Percentiles rank a stretch among this genome's conserved stretches.
These are phyloP conservation scores for Combretum micranthum DNA, from an alignment of 345 rosid species.

Conservation along the genomic window DNA sequence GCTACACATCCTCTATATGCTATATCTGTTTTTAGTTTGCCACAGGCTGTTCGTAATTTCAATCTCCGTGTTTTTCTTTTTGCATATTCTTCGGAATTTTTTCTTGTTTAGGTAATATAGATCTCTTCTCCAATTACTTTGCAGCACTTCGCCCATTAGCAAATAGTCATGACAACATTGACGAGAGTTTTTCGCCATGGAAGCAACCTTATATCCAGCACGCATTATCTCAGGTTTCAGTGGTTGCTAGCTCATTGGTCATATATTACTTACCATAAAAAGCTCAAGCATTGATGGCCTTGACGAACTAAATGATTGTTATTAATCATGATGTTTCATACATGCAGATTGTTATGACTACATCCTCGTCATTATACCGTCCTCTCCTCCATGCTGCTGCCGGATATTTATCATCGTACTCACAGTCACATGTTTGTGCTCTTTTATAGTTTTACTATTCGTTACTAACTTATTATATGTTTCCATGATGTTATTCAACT, in stretches of 20 bases:
- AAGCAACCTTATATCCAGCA: slow-evolving; percentile 59
- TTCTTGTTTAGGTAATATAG: slow-evolving; percentile 10
- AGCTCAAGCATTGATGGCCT: too few relatives aligned
- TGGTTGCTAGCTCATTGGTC: slow-evolving; percentile 2
- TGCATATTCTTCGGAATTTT: slow-evolving; percentile 1
- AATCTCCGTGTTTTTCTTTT: background rate
- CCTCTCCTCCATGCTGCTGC: slow-evolving; percentile 69
- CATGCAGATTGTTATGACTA: slow-evolving; percentile 65
- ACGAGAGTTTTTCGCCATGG: slow-evolving; percentile 63
- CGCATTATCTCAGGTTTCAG: slow-evolving; percentile 61
- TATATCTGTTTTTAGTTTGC: too few relatives aligned
- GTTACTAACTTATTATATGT: too few relatives aligned
- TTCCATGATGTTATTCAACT: too few relatives aligned
- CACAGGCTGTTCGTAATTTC: too few relatives aligned
- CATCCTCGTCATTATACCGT: slow-evolving; percentile 50
- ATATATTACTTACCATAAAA: slow-evolving; percentile 1
- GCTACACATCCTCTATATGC: too few relatives aligned
- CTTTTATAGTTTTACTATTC: slow-evolving; percentile 7
- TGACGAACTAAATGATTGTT: slow-evolving; percentile 1
- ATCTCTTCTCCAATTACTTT: slow-evolving; percentile 9
- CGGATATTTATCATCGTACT: slow-evolving; percentile 71
- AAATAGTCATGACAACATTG: slow-evolving; percentile 44
- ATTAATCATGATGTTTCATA: slow-evolving; percentile 15
- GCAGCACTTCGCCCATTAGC: slow-evolving; percentile 65
- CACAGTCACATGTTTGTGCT: slow-evolving; percentile 68